Base-by-base conservation (phyloP, 352 stramenopile genomes). In the Phytophthora constricta region DNA sequence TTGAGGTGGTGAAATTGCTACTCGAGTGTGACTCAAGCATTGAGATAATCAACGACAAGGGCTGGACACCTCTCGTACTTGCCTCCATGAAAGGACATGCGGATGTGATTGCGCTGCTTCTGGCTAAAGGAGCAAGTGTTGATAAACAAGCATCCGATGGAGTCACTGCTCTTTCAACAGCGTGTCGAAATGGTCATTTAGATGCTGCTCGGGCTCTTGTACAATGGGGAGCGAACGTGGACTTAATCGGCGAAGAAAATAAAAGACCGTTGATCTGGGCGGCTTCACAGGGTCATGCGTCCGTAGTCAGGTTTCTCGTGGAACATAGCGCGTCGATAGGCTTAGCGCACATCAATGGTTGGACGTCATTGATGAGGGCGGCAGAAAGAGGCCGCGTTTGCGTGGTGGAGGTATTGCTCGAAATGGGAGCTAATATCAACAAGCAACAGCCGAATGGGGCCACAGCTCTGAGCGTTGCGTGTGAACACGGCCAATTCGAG, bases 401-500 rank as follows among this genome's bases (percentile, higher is more conserved):
- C 19, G 39, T 60, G 22, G 53, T 60, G 22, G 13, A 43, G 25
- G 3, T 50, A 7, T 2, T 60, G 25, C 19, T 60, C 20, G 25
- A 41, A n/a, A 26, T 41, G 5, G 42, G 16, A 13, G 52, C 34
- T 19, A 5, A 23, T 23, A 19, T 59, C 39, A 27, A 59, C 26
- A 39, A 37, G 22, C 34, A 26, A 14, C 20, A 39, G 14, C 34
- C 37, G 0, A 31, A 48, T 16, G 55, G 26, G 7, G 37, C 4
- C 8, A 62, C 26, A 46, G 25, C 55, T 9, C 17, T 62, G 28
- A 63, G 39, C 9, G 34, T 37, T 13, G 34, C 34, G 23, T 59
- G 34, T 34, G 37, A 49, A n/a, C 25, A 50, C 23, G 52, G 52
- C 9, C 52, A 51, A 19, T n/a, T 41, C 13, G 23, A 27, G 7